These are phyloP conservation scores for Haberlea rhodopensis DNA, from an alignment of 257 asterid species.

Conservation along the genomic window DNA sequence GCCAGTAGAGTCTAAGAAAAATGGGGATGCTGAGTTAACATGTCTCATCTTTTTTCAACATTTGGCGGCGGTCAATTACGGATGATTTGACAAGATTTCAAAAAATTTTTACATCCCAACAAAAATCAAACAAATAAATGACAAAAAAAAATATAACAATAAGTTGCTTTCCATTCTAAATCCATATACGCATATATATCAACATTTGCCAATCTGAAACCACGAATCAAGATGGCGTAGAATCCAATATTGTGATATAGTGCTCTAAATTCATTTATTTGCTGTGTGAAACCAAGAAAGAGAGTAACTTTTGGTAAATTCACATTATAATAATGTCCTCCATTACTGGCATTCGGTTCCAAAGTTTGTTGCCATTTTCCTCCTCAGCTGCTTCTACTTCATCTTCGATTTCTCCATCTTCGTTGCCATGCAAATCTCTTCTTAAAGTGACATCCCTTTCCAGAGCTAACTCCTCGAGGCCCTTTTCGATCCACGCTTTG, in stretches of 20 bases:
- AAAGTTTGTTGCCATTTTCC: conserved; percentile 21
- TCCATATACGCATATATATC: too few relatives aligned
- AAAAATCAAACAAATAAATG: too few relatives aligned
- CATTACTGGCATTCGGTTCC: conserved; percentile 35
- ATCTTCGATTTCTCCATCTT: conserved; percentile 22
- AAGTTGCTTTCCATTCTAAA: too few relatives aligned
- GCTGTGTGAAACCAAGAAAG: not conserved
- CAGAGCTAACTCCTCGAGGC: conserved; percentile 1
- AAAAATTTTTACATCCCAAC: too few relatives aligned
- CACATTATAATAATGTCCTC: conserved; percentile 19
- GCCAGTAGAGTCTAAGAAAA: too few relatives aligned
- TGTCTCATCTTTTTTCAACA: too few relatives aligned
- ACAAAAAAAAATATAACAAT: too few relatives aligned
- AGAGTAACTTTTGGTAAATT: not conserved
- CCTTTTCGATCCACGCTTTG: conserved; percentile 22
- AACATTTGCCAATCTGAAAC: not conserved
- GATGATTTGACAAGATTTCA: too few relatives aligned
- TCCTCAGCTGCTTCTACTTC: conserved; percentile 27
- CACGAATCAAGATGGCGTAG: not conserved
- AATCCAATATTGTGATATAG: not conserved
- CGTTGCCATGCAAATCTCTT: conserved; percentile 22
- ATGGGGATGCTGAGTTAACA: too few relatives aligned
- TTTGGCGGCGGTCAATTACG: too few relatives aligned
- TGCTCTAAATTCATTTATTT: not conserved
- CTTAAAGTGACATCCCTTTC: conserved; percentile 22